phyloP scores from a whole-genome alignment of 352 stramenopile genomes.

The Phytophthora meadii region DNA sequence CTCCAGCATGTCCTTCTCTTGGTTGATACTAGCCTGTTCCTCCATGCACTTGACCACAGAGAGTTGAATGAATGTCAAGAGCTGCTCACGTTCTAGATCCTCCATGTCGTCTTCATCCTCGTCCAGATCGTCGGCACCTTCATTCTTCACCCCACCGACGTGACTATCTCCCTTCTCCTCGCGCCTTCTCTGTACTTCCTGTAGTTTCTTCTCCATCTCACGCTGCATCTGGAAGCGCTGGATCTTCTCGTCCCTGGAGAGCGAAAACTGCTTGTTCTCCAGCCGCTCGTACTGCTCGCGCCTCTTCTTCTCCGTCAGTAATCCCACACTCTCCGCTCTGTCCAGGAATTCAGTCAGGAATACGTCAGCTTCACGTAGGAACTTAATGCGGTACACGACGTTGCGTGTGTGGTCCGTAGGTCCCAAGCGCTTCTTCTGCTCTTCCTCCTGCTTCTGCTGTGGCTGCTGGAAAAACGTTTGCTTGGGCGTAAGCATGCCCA shows the following conservation, averaged over 20 bases:
- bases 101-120: slow-evolving; percentile 70
- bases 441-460: slow-evolving; percentile 13
- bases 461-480: slow-evolving; percentile 69
- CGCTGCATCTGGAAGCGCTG: slow-evolving; percentile 81
- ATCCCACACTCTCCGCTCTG: slow-evolving; percentile 60
- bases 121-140: slow-evolving; percentile 37
- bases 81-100: slow-evolving; percentile 82
- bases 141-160: slow-evolving; percentile 14
- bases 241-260: slow-evolving; percentile 83
- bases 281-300: slow-evolving; percentile 81
- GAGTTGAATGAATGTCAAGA: slow-evolving; percentile 85
- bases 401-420: slow-evolving; percentile 66
- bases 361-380: slow-evolving; percentile 75
- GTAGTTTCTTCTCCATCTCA: slow-evolving; percentile 76
- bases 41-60: slow-evolving; percentile 81
- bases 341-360: slow-evolving; percentile 85
- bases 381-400: slow-evolving; percentile 66
- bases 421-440: slow-evolving; percentile 12
- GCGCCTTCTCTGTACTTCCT: slow-evolving; percentile 57
- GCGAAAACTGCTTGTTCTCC: slow-evolving; percentile 67
- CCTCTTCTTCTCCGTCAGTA: slow-evolving; percentile 75
- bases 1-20: slow-evolving; percentile 88
- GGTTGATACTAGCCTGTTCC: slow-evolving; percentile 74
- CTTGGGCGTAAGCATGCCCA: slow-evolving; percentile 81
- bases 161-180: slow-evolving; percentile 34